phyloP scores from a whole-genome alignment of 352 stramenopile genomes.

The Globisporangium barbulae region DNA sequence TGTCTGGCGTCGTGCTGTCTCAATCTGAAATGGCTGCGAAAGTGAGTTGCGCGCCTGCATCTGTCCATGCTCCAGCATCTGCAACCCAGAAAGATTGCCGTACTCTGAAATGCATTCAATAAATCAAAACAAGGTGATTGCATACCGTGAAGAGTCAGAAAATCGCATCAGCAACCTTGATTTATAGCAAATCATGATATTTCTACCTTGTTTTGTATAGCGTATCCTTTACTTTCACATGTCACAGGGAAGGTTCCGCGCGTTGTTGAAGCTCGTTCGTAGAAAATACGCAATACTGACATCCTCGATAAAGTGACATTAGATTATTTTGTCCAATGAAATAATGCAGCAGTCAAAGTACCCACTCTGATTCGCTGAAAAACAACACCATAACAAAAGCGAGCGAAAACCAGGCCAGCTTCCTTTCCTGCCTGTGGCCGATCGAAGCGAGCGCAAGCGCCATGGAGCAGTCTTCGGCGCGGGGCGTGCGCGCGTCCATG shows the following conservation, averaged over 20 bases:
- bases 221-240: slow-evolving; percentile 1
- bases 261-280: no score
- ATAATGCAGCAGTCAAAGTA: neutral
- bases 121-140: neutral
- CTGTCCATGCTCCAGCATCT: slow-evolving; percentile 2
- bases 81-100: slow-evolving; percentile 2
- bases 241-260: slow-evolving; percentile 5
- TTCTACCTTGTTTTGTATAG: neutral
- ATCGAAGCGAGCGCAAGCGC: neutral
- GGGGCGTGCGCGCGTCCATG: slow-evolving; percentile 78
- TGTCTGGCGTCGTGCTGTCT: neutral
- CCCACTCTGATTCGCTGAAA: neutral
- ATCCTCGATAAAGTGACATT: slow-evolving; percentile 5
- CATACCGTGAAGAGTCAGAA: neutral
- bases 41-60: neutral
- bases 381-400: slow-evolving; percentile 11
- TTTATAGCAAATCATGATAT: neutral
- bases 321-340: slow-evolving; percentile 4
- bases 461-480: slow-evolving; percentile 41
- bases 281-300: slow-evolving; percentile 2
- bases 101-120: neutral
- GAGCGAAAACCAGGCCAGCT: no score
- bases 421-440: neutral
- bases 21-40: neutral
- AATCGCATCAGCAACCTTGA: neutral